Base-by-base conservation (phyloP, 352 stramenopile genomes). In the Blastocystis hominis region DNA sequence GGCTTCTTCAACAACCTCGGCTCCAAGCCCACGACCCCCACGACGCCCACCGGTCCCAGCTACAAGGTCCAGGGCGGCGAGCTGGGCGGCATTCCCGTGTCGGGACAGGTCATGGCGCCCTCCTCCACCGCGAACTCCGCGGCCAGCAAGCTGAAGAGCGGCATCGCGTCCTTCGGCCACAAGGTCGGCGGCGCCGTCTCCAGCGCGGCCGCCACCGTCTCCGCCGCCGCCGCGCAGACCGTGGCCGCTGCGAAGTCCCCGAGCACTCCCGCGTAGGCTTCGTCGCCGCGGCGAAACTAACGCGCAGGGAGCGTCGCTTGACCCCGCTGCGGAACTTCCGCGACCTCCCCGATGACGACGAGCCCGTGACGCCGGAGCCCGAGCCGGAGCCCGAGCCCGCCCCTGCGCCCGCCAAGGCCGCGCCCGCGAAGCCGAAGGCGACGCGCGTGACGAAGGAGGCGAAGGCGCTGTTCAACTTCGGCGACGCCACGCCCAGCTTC, bases 391-490 rank as follows among this genome's bases (percentile, higher is more conserved):
- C 77, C 40, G 42, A 50, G 30, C 77, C 56, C 17, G n/a, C 36
- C 9, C 42, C 77, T 20, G 77, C 46, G 13, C 46, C 77, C 7
- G 15, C 9, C 3, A 6, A 38, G 0, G 46, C 38, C 20, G 24
- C 64, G 55, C 62, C 66, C 55, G 62, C 77, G 6, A 87, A 87
- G 56, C 62, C 62, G 5, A 75, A 75, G 62, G 56, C 70, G 6
- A 87, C 62, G 17, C 40, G 66, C 40, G 62, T 46, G 3, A 76
- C 40, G 15, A 87, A 75, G 62, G 77, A 87, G 55, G 77, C 77
- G 20, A 30, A 87, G 20, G 77, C 66, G 17, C 77, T 87, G 34
- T 87, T 87, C 46, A 87, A 87, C 77, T 87, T 87, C 30, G 66
- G 77, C 36, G 66, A 69, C 17, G 66, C 61, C 36, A 79, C 55